Percentiles rank a stretch among this genome's conserved stretches.
Conservation (phyloP, 306 rosid genomes). For the Trifolium pratense region DNA sequence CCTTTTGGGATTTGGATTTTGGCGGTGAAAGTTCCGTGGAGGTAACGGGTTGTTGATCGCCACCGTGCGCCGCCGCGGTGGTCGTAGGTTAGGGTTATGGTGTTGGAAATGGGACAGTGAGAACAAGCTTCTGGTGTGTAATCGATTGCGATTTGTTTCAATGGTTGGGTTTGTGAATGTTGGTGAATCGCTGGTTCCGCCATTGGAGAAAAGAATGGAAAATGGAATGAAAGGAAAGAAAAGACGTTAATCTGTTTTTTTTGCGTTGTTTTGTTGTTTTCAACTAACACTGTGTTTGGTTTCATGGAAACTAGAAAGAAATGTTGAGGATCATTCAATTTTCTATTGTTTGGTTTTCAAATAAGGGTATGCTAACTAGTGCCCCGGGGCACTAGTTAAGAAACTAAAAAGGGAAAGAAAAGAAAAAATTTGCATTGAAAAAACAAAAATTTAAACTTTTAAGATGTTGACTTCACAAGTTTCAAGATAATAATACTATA, state of each 20-base stretch:
- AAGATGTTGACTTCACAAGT: no score
- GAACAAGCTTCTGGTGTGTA: slow-evolving; percentile 70
- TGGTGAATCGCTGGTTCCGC: slow-evolving; percentile 51
- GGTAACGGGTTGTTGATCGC: slow-evolving; percentile 61
- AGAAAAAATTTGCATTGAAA: no score
- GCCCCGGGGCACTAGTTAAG: no score
- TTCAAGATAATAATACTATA: no score
- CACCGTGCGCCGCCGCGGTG: slow-evolving; percentile 74
- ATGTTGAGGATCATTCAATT: no score
- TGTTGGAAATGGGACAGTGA: slow-evolving; percentile 61
- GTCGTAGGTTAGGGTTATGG: slow-evolving; percentile 64
- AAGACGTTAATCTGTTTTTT: neutral
- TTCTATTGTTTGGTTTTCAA: no score
- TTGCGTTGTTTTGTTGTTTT: no score
- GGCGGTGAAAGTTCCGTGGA: slow-evolving; percentile 57
- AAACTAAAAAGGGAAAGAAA: no score
- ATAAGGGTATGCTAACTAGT: no score
- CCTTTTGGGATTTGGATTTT: slow-evolving; percentile 58
- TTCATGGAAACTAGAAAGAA: no score
- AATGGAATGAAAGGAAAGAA: neutral
- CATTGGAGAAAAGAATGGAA: slow-evolving; percentile 32
- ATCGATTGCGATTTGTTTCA: slow-evolving; percentile 55
- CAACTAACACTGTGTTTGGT: no score
- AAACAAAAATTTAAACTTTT: no score
- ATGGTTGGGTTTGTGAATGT: slow-evolving; percentile 39